Evolutionary conservation across 208 protist species (phyloP).

Genomic region (Leishmania amazonensis): DNA sequence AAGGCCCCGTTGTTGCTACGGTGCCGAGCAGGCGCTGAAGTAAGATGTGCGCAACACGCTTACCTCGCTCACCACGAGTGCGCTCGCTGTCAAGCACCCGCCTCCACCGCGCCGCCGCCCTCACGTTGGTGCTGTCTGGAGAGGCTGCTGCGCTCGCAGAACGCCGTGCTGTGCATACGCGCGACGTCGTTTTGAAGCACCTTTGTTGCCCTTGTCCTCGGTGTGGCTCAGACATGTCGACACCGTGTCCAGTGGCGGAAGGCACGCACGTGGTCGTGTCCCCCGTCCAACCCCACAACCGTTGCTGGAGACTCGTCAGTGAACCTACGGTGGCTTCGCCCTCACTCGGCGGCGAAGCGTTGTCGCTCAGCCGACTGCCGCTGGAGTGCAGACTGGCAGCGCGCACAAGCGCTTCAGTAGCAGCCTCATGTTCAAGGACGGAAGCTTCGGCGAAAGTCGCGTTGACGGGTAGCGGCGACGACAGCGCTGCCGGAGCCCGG

Average conservation of each 20-base stretch:
- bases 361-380: neutral
- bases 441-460: neutral
- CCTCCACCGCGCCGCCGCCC: conserved; percentile 21
- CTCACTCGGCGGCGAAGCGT: neutral
- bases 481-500: neutral
- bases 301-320: conserved; percentile 20
- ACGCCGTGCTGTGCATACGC: neutral
- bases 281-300: conserved; percentile 4
- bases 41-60: conserved; percentile 16
- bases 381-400: neutral
- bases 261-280: neutral
- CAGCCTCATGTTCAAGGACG: neutral
- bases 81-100: conserved; percentile 16
- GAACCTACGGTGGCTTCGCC: neutral
- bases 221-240: neutral
- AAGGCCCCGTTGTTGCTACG: neutral
- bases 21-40: conserved; percentile 16
- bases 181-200: neutral
- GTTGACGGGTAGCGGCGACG: neutral
- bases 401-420: too few relatives aligned
- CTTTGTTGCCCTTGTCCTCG: neutral
- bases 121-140: neutral
- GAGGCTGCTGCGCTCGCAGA: neutral
- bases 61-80: conserved; percentile 8
- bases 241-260: neutral